Percentiles rank a stretch among this genome's conserved stretches.
Evolutionary conservation across 106 monocot species (phyloP).

Genomic region (Dioscorea zingiberensis): DNA sequence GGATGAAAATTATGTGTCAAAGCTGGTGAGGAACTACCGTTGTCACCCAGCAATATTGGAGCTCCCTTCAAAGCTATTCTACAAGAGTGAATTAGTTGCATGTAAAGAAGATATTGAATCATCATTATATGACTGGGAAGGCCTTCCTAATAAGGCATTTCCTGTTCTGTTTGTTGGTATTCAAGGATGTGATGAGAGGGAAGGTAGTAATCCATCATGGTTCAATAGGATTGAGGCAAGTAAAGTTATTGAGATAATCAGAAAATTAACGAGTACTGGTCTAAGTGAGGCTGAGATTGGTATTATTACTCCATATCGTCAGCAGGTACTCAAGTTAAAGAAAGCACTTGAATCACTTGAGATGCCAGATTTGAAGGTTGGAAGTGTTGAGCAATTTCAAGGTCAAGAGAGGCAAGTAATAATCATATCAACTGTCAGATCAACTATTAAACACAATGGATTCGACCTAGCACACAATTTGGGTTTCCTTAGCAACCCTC

Average conservation of each 20-base stretch:
- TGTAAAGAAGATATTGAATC: slow-evolving; percentile 59
- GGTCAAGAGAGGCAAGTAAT: slow-evolving; percentile 90
- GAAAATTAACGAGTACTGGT: slow-evolving; percentile 44
- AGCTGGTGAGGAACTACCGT: slow-evolving; percentile 82
- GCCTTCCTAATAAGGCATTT: slow-evolving; percentile 76
- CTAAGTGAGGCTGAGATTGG: slow-evolving; percentile 67
- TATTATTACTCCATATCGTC: slow-evolving; percentile 87
- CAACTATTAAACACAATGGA: slow-evolving; percentile 82
- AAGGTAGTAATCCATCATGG: slow-evolving; percentile 96
- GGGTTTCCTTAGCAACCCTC: slow-evolving; percentile 81
- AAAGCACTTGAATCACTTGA: slow-evolving; percentile 61
- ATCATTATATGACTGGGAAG: slow-evolving; percentile 41
- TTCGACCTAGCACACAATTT: slow-evolving; percentile 72
- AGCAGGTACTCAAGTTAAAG: slow-evolving; percentile 83
- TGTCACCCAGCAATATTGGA: slow-evolving; percentile 91
- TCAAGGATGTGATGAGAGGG: slow-evolving; percentile 96
- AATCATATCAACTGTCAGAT: slow-evolving; percentile 94
- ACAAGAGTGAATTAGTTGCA: slow-evolving; percentile 61
- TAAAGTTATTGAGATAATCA: slow-evolving; percentile 75
- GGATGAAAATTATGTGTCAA: slow-evolving; percentile 79
- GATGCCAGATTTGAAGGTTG: slow-evolving; percentile 77
- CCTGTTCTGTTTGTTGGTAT: slow-evolving; percentile 88
- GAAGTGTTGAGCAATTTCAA: slow-evolving; percentile 96
- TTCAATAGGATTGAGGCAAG: slow-evolving; percentile 95
- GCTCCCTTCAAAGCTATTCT: slow-evolving; percentile 87